Base-by-base conservation (phyloP, 805 yeast genomes). In the Wickerhamomyces rabaulensis region DNA sequence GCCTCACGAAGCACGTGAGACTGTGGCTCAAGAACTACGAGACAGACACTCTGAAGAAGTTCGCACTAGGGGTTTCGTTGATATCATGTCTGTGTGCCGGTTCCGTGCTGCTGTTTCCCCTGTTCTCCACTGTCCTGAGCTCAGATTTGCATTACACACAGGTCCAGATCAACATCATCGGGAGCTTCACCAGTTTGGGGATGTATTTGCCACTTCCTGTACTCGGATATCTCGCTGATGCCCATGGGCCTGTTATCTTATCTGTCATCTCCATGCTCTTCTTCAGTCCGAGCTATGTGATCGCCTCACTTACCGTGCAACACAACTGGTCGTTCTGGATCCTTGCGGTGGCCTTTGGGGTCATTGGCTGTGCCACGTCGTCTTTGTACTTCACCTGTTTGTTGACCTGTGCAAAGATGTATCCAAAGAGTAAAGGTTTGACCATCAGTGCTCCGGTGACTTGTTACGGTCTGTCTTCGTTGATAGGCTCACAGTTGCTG, bases 371-470 rank as follows among this genome's bases (percentile, higher is more conserved):
- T 49, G 88, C 89, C 12, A 85, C 94, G 0, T 80, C 89, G 8
- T 71, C 89, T 8, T 68, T 85, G 37, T 86, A 82, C 64, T 85
- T 86, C 58, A 76, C 85, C 51, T 78, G 87, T 40, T 66, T 86
- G 51, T 64, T 86, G 26, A 85, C 95, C 2, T 88, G 96, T 67
- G 95, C 97, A 2, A 82, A 86, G 56, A 76, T 90, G n/a, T 87
- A 80, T 58, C 95, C 95, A 0, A 70, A 78, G 36, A 73, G 74
- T 41, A 87, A 88, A 49, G 84, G 95, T 2, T 65, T 92, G 46
- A 86, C 96, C 27, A 88, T 92, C 39, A 84, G 95, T 44, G 75
- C 86, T 40, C 99, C 99, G 0, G 91, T 92, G 2, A 79, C 95
- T 0, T 84, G 84, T 52, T 91, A 85, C 63, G 99, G 98, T 1